phyloP scores from a whole-genome alignment of 169 alveolate genomes.

The Eimeria falciformis region DNA sequence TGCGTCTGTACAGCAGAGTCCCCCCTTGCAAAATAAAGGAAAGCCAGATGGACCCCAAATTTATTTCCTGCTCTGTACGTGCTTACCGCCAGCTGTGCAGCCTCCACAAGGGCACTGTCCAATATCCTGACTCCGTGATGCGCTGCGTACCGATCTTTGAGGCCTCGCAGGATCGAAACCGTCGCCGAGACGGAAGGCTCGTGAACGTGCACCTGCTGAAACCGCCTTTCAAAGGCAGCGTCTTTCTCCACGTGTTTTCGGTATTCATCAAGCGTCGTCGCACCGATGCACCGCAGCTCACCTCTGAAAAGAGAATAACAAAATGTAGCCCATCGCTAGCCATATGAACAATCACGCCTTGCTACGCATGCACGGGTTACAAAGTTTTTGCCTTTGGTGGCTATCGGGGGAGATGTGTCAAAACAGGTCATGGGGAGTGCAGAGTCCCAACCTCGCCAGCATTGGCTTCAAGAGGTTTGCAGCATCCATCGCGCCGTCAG shows the following conservation, averaged over 20 bases:
- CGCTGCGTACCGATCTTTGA: constrained; percentile 91
- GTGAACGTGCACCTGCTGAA: constrained; percentile 87
- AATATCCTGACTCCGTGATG: constrained; percentile 92
- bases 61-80: too few species aligned
- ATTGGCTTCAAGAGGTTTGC: constrained; percentile 86
- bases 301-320: constrained; percentile 26
- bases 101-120: constrained; percentile 92
- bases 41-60: too few species aligned
- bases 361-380: background rate
- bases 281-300: constrained; percentile 86
- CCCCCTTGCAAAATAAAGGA: too few species aligned
- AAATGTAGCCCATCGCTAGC: background rate
- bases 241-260: constrained; percentile 92
- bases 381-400: background rate
- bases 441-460: constrained; percentile 85
- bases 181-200: constrained; percentile 94
- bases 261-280: constrained; percentile 93
- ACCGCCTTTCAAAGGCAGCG: constrained; percentile 93
- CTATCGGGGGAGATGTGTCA: too few species aligned
- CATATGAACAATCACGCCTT: background rate
- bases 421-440: too few species aligned
- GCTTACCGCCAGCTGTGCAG: constrained; percentile 89
- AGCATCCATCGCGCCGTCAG: constrained; percentile 90
- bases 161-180: constrained; percentile 90
- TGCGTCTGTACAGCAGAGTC: background rate